phyloP scores from a whole-genome alignment of 1,284 basidiomycete species.

The Abortiporus biennis region DNA sequence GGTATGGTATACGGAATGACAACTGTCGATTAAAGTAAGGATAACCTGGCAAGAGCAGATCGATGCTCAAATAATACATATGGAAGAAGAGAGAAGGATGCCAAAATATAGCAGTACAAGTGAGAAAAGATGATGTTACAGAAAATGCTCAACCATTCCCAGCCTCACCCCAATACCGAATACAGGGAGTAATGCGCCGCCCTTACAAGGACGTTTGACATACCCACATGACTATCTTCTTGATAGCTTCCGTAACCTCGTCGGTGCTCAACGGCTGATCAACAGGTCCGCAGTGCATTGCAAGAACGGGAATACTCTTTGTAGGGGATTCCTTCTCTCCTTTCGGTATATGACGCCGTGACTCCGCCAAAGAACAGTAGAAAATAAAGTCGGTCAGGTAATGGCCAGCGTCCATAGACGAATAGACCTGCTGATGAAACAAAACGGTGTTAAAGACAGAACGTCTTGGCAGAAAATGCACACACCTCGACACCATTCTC shows the following conservation, averaged over 20 bases:
- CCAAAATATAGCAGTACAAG: too few species aligned
- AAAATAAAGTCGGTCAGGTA: conserved; percentile 76
- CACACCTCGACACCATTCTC: conserved; percentile 52
- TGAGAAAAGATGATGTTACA: too few species aligned
- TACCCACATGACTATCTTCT: conserved; percentile 52
- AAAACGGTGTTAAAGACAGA: conserved; percentile 1
- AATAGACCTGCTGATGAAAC: conserved; percentile 49
- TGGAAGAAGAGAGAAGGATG: too few species aligned
- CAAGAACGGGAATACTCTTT: conserved; percentile 46
- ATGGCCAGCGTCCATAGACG: conserved; percentile 71
- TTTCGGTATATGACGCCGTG: conserved; percentile 54
- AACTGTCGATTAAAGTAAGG: too few species aligned
- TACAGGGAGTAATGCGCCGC: too few species aligned
- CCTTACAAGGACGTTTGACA: too few species aligned
- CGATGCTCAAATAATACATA: too few species aligned
- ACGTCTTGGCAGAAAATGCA: conserved; percentile 4
- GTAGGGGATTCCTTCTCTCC: conserved; percentile 36
- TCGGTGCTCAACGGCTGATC: conserved; percentile 54
- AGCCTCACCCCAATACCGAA: too few species aligned
- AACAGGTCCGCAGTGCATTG: conserved; percentile 67
- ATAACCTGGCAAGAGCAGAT: too few species aligned
- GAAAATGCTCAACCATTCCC: too few species aligned
- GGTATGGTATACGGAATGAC: too few species aligned
- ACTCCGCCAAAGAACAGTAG: conserved; percentile 73
- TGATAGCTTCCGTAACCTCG: conserved; percentile 62